Evolutionary conservation across 371 early-diverging fungal genomes (phyloP), one percentile per base, ranked within the genome.

Genomic region (Mucor ambiguus): DNA sequence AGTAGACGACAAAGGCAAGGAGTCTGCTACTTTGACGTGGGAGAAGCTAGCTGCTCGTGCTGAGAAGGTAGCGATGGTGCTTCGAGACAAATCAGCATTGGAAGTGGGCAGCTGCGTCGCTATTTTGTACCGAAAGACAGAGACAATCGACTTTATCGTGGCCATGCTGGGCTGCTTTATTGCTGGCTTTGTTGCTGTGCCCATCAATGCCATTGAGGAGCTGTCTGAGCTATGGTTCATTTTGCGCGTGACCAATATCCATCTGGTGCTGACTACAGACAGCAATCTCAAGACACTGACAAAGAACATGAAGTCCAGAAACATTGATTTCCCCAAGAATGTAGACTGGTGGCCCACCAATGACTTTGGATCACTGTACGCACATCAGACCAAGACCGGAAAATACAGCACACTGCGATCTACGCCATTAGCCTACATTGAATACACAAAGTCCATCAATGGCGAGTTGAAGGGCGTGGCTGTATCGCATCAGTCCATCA

Each of bases 401-500:
- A 74, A 66, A 2, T 78, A 84, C n/a, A 74, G 72, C 1, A 69
- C 77, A 1, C 54, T 75, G 20, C 46, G 41, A 1, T 37, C 67
- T 1, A 71, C 81, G 6, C 90, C 93, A 32, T 68, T 92, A 38
- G 95, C 95, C 6, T 93, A 92, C 63, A 86, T 94, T 24, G 94
- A 93, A 70, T 94, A 87, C 61, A 85, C 87, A 61, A 94, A 93
- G 61, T 87, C 89, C 54, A 83, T 88, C 6, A 88, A 84, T 61
- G 93, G 94, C 29, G 91, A 91, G 67, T 73, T 93, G 16, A 93
- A 93, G 73, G 95, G 93, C 8, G 89, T 93, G 8, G 87, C 87
- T 26, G 78, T 94, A 30, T 87, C 90, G 22, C 93, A 94, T 68
- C 80, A 87, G 33, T 82, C 89, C 3, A 80, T 94, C 16, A 83